Conservation (phyloP, 2,329 filamentous ascomycete species). For the Drechslerella coelobrocha region DNA sequence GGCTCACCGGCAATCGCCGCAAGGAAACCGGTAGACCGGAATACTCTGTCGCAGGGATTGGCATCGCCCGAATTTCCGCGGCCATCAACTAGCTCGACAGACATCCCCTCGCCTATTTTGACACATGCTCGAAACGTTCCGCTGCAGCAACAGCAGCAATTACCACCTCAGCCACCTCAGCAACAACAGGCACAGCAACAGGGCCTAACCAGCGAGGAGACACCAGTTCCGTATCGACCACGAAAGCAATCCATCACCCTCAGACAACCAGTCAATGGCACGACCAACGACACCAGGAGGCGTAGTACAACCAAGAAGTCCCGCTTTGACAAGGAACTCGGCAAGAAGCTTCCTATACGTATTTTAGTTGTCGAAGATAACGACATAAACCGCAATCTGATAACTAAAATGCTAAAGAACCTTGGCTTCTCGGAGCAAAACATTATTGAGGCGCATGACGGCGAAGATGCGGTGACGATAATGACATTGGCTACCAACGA, state of each 20-base stretch:
- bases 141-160: background rate
- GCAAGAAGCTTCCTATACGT: constrained; percentile 68
- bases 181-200: constrained; percentile 52
- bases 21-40: constrained; percentile 41
- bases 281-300: constrained; percentile 15
- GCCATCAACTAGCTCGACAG: constrained; percentile 30
- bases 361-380: constrained; percentile 77
- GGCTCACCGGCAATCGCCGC: constrained; percentile 44
- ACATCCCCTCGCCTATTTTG: constrained; percentile 31
- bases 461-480: constrained; percentile 70
- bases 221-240: constrained; percentile 39
- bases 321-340: constrained; percentile 66
- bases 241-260: constrained; percentile 53
- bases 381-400: constrained; percentile 72
- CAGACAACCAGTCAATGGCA: constrained; percentile 51
- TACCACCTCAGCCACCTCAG: constrained; percentile 12
- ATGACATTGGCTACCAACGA: constrained; percentile 62
- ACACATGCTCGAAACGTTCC: constrained; percentile 35
- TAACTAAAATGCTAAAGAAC: constrained; percentile 71
- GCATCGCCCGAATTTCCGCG: constrained; percentile 41
- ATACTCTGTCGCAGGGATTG: constrained; percentile 34
- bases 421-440: constrained; percentile 67
- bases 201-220: constrained; percentile 31
- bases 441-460: constrained; percentile 72
- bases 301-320: constrained; percentile 14